Base-by-base conservation (phyloP, 1,284 basidiomycete genomes). In the Cryptococcus sp. region DNA sequence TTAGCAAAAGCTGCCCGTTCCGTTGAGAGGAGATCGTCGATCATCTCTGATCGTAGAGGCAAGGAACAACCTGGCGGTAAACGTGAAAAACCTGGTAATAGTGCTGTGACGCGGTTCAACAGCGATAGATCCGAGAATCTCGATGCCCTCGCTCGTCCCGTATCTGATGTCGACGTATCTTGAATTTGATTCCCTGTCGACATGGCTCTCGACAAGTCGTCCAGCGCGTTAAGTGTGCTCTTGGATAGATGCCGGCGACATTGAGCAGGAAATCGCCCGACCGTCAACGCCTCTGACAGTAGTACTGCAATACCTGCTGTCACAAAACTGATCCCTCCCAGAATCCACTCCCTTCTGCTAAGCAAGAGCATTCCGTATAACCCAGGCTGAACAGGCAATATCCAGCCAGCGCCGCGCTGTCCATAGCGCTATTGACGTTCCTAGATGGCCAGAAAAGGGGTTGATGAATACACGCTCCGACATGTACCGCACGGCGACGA, bases 21-120 rank as follows among this genome's bases (percentile, higher is more conserved):
- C 2, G 88, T 90, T 8, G 86, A 86, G 17, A 84, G 84, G 47
- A 89, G 78, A 76, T 91, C 89, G 75, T 91, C 86, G 20, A 91
- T 78, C 5, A 83, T 86, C 75, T 91, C 88, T 0, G 87, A 89
- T 64, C 81, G 85, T 13, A 73, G 60, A 0, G 73, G 70, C 8
- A 73, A 43, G 15, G 61, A 63, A 34, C 64, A 65, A 7, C 57
- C 46, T 6, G 50, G 13, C 13, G 68, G 62, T n/a, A 64, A 44
- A 25, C 69, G 29, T 17, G 66, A 61, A 46, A 59, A 55, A 22
- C 64, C 61, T 17, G 64, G 70, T 25, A 65, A 54, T 11, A 63
- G 50, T 10, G 53, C 59, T 17, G 59, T 50, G 16, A 66, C 55
- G 44, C 59, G 58, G 23, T 55, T 48, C 13, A 63, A 44, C 22